A percentile compares a stretch with the other conserved stretches of the same genome.
phyloP scores from a whole-genome alignment of 345 rosid genomes.

The Litchi chinensis region DNA sequence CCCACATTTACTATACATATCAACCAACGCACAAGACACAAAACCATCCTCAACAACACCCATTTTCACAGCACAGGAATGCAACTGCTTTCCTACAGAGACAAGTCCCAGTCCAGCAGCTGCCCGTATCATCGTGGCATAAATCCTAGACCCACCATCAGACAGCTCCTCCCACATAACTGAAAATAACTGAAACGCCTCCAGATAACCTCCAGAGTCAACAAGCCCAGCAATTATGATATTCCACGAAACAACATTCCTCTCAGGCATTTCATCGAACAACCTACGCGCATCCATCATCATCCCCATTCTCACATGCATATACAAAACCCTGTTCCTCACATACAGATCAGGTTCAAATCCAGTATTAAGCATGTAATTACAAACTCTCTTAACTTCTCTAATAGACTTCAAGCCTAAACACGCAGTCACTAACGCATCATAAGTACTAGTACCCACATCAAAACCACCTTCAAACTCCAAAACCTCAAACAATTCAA shows the following conservation, averaged over 20 bases:
- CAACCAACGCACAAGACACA: slow-evolving; percentile 73
- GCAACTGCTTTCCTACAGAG: slow-evolving; percentile 65
- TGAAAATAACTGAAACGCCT: slow-evolving; percentile 66
- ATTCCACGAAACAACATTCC: slow-evolving; percentile 65
- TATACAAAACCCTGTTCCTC: slow-evolving; percentile 67
- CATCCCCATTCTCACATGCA: slow-evolving; percentile 82
- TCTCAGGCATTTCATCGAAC: slow-evolving; percentile 80
- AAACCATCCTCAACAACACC: slow-evolving; percentile 51
- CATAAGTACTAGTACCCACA: slow-evolving; percentile 57
- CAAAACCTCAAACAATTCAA: slow-evolving; percentile 81
- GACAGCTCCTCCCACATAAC: slow-evolving; percentile 78
- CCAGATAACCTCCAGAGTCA: slow-evolving; percentile 57
- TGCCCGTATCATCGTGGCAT: slow-evolving; percentile 64
- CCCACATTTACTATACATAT: slow-evolving; percentile 93
- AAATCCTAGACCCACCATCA: slow-evolving; percentile 56
- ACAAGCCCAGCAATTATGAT: slow-evolving; percentile 62
- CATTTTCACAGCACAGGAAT: slow-evolving; percentile 63
- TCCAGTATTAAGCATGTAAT: slow-evolving; percentile 53
- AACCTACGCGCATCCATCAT: slow-evolving; percentile 64
- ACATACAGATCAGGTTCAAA: slow-evolving; percentile 61
- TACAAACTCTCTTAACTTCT: slow-evolving; percentile 66
- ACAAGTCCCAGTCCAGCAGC: slow-evolving; percentile 68
- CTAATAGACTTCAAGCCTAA: slow-evolving; percentile 66
- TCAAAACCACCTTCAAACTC: slow-evolving; percentile 57
- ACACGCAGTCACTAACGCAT: slow-evolving; percentile 77